Evolutionary conservation across 2,329 filamentous ascomycete genomes (phyloP), one percentile per base, ranked within the genome.

Genomic region (Phaeosphaeriaceae sp.): DNA sequence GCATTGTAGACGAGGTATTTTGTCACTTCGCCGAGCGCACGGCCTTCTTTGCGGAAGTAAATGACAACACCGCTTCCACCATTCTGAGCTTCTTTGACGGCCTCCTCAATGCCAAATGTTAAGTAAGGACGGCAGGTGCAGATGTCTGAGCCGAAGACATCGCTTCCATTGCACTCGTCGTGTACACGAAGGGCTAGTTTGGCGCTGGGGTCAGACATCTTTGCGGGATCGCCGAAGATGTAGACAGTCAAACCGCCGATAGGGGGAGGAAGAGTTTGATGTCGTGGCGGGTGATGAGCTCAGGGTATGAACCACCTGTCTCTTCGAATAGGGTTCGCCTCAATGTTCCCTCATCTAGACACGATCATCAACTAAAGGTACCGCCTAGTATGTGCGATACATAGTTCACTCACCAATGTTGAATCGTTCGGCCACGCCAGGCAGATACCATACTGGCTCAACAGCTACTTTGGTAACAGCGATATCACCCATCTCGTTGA

Each of bases 141-240:
- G 67, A 97, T 99, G 72, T 99, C 94, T 16, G 92, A 96, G 52
- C 93, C 92, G 72, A 97, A 99, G 35, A 97, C 94, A 75, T 99
- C 94, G 71, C 90, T 95, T 48, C 94, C 94, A 69, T 97, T 97
- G 76, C 94, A 97, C 79, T 89, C 87, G 66, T 89, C 87, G 71
- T 90, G 94, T 38, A 97, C 87, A 60, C 94, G 87, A 50, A 97
- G 80, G 12, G 94, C 91, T 34, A 97, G 80, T 52, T 84, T 85
- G 48, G 87, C 87, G 45, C 87, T 89, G 38, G 91, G 87, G 69
- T 97, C 90, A 4, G 91, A 90, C 85, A 97, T 94, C 70, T 94
- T 96, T 45, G 90, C 89, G 16, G 92, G 92, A 62, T 97, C 92
- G 36, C 94, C 94, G 70, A 99, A 99, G 74, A 91, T 94, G 77